These are phyloP conservation scores for Fusarium camptoceras DNA, from an alignment of 2,329 filamentous ascomycete genomes.

Conservation along the genomic window DNA sequence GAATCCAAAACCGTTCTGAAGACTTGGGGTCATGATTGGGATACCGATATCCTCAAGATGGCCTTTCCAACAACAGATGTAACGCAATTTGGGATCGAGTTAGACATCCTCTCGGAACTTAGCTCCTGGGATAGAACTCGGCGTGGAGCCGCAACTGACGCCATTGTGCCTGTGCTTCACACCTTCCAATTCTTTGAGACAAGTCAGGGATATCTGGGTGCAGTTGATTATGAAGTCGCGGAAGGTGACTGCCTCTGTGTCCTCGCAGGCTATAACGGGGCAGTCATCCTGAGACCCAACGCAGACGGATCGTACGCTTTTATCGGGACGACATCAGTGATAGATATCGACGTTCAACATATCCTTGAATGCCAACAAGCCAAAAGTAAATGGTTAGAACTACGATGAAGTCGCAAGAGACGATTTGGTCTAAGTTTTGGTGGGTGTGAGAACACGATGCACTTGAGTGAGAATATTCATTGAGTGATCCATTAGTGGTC, in stretches of 20 bases:
- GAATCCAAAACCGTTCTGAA: background rate
- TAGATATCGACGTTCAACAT: background rate
- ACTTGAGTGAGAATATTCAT: background rate
- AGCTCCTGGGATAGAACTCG: conserved; percentile 2
- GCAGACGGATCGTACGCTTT: background rate
- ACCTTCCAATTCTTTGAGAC: conserved; percentile 7
- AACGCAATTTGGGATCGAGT: background rate
- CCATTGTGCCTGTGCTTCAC: background rate
- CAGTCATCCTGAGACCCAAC: conserved; percentile 9
- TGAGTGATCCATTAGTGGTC: conserved; percentile 36
- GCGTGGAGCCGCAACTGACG: background rate
- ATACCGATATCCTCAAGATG: conserved; percentile 1
- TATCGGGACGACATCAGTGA: background rate
- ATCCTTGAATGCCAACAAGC: background rate
- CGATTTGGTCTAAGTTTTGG: background rate
- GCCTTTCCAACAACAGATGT: conserved; percentile 1
- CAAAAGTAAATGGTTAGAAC: conserved; percentile 1
- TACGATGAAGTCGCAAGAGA: background rate
- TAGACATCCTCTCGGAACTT: background rate
- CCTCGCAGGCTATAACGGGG: background rate
- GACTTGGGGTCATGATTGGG: conserved; percentile 1
- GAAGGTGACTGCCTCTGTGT: conserved; percentile 1
- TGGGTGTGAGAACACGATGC: background rate
- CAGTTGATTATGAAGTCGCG: background rate
- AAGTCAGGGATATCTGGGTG: background rate